Base-by-base conservation (phyloP, 176 grass and related monocot genomes). In the Rhynchospora breviuscula region DNA sequence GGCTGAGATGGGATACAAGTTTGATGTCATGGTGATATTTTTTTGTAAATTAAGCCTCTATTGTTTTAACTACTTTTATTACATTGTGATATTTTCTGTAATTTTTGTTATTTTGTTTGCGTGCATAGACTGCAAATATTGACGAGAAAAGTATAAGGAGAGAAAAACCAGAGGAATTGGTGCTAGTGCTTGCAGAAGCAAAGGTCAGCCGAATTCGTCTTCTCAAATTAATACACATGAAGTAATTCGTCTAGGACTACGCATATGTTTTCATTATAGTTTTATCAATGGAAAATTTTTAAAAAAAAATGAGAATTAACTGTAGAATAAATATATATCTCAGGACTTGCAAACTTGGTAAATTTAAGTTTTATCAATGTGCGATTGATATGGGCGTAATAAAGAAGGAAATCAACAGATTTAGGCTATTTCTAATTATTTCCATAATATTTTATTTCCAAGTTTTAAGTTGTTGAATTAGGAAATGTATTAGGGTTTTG, bases 81-180 rank as follows among this genome's bases (percentile, higher is more conserved):
- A 21, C 40, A 48, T 72, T 49, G 68, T 45, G 7, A 21, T 68
- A 7, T 3, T 73, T 47, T 79, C 0, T 69, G 26, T 47, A 63
- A 25, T 53, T 79, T 79, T 85, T 8, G 11, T 79, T 71, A n/a
- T 90, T 21, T 59, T 81, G 54, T 58, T 10, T 57, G 19, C 54
- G 51, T 81, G 63, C 79, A 65, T 63, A 98, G 95, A 94, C 95
- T n/a, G 92, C 95, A 77, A 91, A 94, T 19, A 98, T 98, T 43
- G 92, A 98, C 68, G 95, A 98, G 89, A 94, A 92, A 88, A 87
- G 90, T 86, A 98, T 98, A 75, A 83, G 95, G 82, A 89, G 88
- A 66, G 90, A 91, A 52, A 87, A 91, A 60, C 90, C 95, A 0
- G 95, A 98, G 9, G 95, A 98, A 22, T 83, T 98, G 62, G 95